Evolutionary conservation across 108 stramenopile species (phyloP).

Genomic region (Aurantiochytrium sp.): DNA sequence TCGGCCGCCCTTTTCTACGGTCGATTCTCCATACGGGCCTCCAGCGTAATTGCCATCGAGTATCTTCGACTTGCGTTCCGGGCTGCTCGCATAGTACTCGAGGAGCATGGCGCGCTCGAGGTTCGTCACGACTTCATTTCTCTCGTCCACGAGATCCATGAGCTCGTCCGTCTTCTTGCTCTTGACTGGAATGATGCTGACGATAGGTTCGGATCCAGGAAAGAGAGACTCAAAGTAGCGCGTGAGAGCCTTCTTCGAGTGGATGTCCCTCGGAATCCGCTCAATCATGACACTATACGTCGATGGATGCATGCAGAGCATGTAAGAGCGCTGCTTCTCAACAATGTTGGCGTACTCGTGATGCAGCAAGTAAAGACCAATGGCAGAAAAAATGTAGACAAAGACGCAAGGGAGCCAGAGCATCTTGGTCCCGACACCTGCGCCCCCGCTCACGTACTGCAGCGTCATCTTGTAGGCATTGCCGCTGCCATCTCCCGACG

Average conservation of each 20-base stretch:
- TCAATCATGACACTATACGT: background rate
- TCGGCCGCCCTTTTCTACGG: too few relatives aligned
- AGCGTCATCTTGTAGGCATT: background rate
- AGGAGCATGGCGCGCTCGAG: constrained; percentile 6
- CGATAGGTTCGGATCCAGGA: background rate
- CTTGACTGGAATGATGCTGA: background rate
- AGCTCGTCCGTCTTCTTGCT: background rate
- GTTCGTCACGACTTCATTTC: background rate
- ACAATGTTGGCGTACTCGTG: background rate
- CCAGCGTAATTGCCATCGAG: background rate
- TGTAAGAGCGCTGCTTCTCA: background rate
- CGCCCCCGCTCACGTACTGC: background rate
- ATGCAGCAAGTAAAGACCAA: background rate
- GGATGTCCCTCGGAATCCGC: background rate
- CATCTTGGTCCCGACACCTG: background rate
- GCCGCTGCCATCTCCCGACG: background rate
- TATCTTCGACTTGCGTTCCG: background rate
- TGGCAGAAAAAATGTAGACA: background rate
- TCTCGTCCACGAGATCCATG: background rate
- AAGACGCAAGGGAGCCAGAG: constrained; percentile 15
- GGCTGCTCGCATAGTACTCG: background rate
- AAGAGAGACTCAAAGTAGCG: background rate
- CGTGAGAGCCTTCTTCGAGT: background rate
- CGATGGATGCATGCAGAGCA: background rate
- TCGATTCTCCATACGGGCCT: background rate